Percentiles rank a stretch among this genome's conserved stretches.
phyloP scores from a whole-genome alignment of 83 land plant species.

The Picea abies region DNA sequence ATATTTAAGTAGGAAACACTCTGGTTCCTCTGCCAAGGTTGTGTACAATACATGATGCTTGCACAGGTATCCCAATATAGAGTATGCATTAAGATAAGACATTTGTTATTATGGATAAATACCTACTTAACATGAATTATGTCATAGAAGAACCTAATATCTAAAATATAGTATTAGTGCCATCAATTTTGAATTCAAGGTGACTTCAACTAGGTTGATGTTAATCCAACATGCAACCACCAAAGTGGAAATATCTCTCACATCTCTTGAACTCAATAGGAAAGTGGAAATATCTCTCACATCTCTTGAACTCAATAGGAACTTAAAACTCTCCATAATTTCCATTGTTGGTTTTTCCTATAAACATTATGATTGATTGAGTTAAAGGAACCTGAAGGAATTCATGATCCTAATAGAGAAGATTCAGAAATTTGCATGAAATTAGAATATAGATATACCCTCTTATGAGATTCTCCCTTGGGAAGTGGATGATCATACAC shows the following conservation, averaged over 20 bases:
- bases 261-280: no score
- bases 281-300: constrained; percentile 76
- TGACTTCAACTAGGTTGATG: constrained; percentile 96
- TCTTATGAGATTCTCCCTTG: constrained; percentile 57
- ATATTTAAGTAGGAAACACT: not conserved
- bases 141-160: not conserved
- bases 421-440: not conserved
- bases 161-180: constrained; percentile 41
- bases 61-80: no score
- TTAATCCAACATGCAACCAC: constrained; percentile 99
- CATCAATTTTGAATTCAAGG: constrained; percentile 89
- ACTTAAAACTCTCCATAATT: constrained; percentile 88
- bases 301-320: constrained; percentile 79
- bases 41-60: not conserved
- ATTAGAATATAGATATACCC: constrained; percentile 34
- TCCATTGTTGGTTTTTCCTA: constrained; percentile 92
- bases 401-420: no score
- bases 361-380: constrained; percentile 11
- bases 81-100: no score
- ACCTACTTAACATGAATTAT: not conserved
- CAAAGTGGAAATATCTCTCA: not conserved
- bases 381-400: not conserved
- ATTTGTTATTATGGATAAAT: no score
- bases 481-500: constrained; percentile 73
- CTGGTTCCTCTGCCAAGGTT: not conserved